These are phyloP conservation scores for Fusarium albidum DNA, from an alignment of 2,329 filamentous ascomycete genomes.

Conservation along the genomic window DNA sequence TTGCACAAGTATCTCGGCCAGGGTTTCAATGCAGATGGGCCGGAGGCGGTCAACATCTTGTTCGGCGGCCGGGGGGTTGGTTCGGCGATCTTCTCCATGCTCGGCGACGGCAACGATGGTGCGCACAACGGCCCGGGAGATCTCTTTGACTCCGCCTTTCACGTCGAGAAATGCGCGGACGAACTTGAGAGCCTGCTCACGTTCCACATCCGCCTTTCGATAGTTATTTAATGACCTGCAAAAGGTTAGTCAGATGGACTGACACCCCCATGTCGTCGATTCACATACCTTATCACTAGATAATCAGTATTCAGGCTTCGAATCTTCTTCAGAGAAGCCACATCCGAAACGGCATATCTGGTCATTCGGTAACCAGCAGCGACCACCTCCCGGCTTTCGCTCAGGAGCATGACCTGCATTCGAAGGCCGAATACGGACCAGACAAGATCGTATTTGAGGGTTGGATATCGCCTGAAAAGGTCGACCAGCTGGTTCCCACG, in stretches of 20 bases:
- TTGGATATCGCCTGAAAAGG: constrained; percentile 92
- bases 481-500: constrained; percentile 93
- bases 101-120: constrained; percentile 93
- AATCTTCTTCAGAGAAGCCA: constrained; percentile 88
- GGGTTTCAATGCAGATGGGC: constrained; percentile 90
- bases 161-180: constrained; percentile 94
- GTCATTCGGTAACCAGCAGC: constrained; percentile 94
- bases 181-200: constrained; percentile 97
- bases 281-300: constrained; percentile 73
- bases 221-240: constrained; percentile 86
- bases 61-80: constrained; percentile 72
- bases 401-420: constrained; percentile 95
- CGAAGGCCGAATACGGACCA: constrained; percentile 95
- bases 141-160: constrained; percentile 87
- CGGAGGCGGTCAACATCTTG: constrained; percentile 85
- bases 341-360: constrained; percentile 92
- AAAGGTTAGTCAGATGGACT: constrained; percentile 16
- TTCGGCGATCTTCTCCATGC: constrained; percentile 84
- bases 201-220: constrained; percentile 94
- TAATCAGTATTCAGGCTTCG: constrained; percentile 89
- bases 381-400: constrained; percentile 94
- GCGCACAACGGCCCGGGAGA: constrained; percentile 86
- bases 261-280: neutral
- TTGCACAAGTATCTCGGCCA: constrained; percentile 89
- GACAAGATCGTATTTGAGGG: constrained; percentile 93